phyloP scores from a whole-genome alignment of 2,329 filamentous ascomycete species.

The Pseudocercospora fuligena region DNA sequence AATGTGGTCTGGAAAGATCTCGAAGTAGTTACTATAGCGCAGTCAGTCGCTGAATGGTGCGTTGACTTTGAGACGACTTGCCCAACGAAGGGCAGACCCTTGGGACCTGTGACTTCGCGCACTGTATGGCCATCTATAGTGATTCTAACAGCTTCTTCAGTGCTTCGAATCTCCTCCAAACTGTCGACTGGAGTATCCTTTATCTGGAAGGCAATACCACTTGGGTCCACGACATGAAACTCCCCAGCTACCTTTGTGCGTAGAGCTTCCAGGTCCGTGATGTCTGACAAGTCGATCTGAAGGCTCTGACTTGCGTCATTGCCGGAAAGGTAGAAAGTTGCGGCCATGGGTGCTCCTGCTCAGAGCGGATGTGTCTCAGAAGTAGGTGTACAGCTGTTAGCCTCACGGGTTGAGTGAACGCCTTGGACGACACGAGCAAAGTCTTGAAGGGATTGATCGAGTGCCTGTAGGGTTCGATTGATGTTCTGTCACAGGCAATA shows the following conservation, averaged over 20 bases:
- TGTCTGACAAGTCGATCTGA: constrained; percentile 35
- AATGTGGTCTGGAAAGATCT: constrained; percentile 49
- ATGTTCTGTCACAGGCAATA: no score
- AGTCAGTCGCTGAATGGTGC: no score
- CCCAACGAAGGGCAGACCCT: constrained; percentile 44
- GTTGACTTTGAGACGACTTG: not conserved
- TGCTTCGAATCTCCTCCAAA: constrained; percentile 26
- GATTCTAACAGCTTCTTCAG: constrained; percentile 41
- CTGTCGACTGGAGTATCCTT: constrained; percentile 15
- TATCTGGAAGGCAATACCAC: constrained; percentile 29
- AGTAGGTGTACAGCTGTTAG: no score
- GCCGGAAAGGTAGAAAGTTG: constrained; percentile 38
- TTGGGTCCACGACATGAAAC: constrained; percentile 39
- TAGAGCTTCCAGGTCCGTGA: constrained; percentile 34
- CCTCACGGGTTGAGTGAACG: no score
- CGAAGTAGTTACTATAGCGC: constrained; percentile 35
- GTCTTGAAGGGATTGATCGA: no score
- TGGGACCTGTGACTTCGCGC: constrained; percentile 48
- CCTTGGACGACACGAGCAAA: no score
- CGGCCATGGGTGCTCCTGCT: constrained; percentile 3
- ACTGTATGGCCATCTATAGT: constrained; percentile 57
- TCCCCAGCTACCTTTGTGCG: constrained; percentile 37
- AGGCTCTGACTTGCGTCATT: constrained; percentile 32
- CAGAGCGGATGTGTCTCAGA: no score
- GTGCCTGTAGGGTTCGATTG: no score